Base-by-base conservation (phyloP, 306 rosid genomes). In the Sphenostylis stenocarpa region DNA sequence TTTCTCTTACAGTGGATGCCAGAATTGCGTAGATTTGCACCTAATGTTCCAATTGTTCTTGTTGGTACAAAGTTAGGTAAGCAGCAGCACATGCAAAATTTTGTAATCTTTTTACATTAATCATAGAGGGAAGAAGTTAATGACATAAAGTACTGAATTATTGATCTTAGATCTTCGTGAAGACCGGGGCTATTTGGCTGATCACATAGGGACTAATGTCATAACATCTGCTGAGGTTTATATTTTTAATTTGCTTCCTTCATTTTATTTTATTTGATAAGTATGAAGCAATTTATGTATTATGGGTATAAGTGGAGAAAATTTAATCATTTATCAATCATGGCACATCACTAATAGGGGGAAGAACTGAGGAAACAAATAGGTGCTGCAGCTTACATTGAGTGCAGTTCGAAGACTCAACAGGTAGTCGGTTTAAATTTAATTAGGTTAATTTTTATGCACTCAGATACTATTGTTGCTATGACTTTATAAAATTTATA, bases 331-430 rank as follows among this genome's bases (percentile, higher is more conserved):
- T 41, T 5, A 36, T 76, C 48, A 82, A 66, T 26, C 28, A 24
- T 79, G 29, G 43, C 77, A n/a, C 23, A 45, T 60, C 66, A 11
- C 3, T 79, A 47, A 56, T 70, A 92, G 99, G 99, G 99, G 33
- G 99, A 95, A 88, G 99, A 95, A 85, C 87, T 95, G 58, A 89
- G 99, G 84, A 95, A 92, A 82, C 99, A 92, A 89, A 86, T 92
- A 75, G 99, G 99, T 28, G 99, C 99, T 2, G 97, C 97, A 8
- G 97, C 99, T 34, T 95, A 90, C 78, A 89, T 95, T 14, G 99
- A 92, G 80, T 95, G 99, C 86, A 95, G 99, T 74, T 95, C 99
- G 1, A 95, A 95, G 88, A 90, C 99, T 61, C 99, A 95, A 80
- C 99, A 92, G 97, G 99, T 95, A 82, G 12, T 26, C 3, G 3